Conservation (phyloP, 345 rosid genomes). For the Brassica incana region DNA sequence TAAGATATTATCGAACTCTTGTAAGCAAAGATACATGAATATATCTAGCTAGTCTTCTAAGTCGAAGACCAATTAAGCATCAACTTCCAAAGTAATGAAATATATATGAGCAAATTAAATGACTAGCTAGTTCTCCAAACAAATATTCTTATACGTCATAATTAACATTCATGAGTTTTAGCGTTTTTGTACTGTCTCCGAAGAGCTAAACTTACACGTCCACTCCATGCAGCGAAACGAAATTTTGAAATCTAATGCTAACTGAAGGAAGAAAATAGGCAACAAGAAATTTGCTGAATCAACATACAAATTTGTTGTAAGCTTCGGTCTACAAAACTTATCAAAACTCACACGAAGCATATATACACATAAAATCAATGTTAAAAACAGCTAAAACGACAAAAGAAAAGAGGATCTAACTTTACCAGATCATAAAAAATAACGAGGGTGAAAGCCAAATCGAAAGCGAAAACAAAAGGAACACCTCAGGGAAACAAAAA, state of each 20-base stretch:
- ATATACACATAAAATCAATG: background rate
- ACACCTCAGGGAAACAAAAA: background rate
- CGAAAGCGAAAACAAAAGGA: background rate
- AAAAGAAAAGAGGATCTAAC: background rate
- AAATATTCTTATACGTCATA: background rate
- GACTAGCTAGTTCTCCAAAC: background rate
- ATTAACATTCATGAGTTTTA: background rate
- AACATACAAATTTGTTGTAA: background rate
- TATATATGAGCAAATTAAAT: background rate
- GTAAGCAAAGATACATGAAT: background rate
- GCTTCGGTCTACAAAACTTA: background rate
- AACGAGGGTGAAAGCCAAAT: background rate
- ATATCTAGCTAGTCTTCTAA: background rate
- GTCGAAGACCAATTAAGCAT: background rate
- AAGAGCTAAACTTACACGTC: background rate
- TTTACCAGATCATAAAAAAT: background rate
- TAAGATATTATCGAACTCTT: background rate
- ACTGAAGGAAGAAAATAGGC: background rate
- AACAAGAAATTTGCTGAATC: background rate
- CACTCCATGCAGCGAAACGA: background rate
- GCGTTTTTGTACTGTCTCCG: background rate
- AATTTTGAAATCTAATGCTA: background rate
- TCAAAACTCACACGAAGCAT: background rate
- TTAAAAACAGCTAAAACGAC: background rate
- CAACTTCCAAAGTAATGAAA: background rate